phyloP scores from a whole-genome alignment of 108 stramenopile species.

The Nitzschia inconspicua region DNA sequence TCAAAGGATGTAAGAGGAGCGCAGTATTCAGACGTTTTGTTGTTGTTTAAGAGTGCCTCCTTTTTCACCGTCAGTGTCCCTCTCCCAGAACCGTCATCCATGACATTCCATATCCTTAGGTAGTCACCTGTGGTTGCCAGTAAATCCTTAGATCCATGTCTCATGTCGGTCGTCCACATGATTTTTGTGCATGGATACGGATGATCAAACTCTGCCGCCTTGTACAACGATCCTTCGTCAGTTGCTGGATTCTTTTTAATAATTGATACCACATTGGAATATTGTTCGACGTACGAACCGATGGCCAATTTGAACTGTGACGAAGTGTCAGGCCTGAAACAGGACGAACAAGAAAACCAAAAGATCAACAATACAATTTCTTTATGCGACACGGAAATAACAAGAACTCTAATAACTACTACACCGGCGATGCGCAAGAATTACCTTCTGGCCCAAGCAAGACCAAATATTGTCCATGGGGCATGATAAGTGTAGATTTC shows the following conservation, averaged over 20 bases:
- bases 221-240: conserved; percentile 45
- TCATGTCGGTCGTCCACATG: conserved; percentile 77
- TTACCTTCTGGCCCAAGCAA: conserved; percentile 91
- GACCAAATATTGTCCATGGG: conserved; percentile 93
- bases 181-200: conserved; percentile 95
- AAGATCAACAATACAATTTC: not conserved
- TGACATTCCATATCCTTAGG: conserved; percentile 88
- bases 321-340: conserved; percentile 41
- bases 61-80: conserved; percentile 56
- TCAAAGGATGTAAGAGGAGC: conserved; percentile 94
- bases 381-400: not conserved
- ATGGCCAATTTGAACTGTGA: conserved; percentile 93
- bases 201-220: conserved; percentile 86
- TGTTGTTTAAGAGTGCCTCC: conserved; percentile 92
- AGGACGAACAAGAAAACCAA: conserved; percentile 5
- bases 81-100: conserved; percentile 40
- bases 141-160: conserved; percentile 65
- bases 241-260: conserved; percentile 44
- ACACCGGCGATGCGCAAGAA: not conserved
- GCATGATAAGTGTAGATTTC: conserved; percentile 98
- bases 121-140: conserved; percentile 98
- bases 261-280: conserved; percentile 90
- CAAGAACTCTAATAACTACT: not conserved
- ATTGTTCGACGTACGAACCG: conserved; percentile 97
- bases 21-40: conserved; percentile 96